Base-by-base conservation (phyloP, 2,329 filamentous ascomycete species). In the Aspergillus sp. region DNA sequence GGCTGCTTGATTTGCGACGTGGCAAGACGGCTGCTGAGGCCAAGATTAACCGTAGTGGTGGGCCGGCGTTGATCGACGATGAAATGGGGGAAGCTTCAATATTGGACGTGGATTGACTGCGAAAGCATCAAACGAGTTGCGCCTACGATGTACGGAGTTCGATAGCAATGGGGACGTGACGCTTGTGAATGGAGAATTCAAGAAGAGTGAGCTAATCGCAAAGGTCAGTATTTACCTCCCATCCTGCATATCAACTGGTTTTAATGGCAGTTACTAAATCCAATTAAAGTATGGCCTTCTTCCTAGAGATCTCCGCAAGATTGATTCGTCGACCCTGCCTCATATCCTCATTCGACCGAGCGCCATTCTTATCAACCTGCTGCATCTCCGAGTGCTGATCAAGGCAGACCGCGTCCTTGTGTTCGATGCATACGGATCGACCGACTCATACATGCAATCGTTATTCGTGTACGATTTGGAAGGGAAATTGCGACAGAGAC, bases 401-500 rank as follows among this genome's bases (percentile, higher is more conserved):
- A 96, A 96, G 71, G 82, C 90, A 51, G 88, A 98, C 61, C 86
- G 90, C 26, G 90, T 98, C 6, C 80, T 98, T 26, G 84, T 98
- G 5, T 97, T 98, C 64, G 93, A 97, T 60, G 88, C 93, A 10
- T 97, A 95, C 67, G 93, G 93, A 28, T 93, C 89, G 33, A 90
- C 89, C 47, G 89, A 94, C 55, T 94, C 90, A 0, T 95, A 96
- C 60, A 90, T 91, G 29, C 93, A 97, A 65, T 95, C 90, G 4
- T 82, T 93, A 10, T 98, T 98, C 71, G 95, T 98, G 82, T 96
- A 97, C 68, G 93, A 97, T 61, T 73, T 98, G 13, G 90, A 97
- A 65, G 88, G 88, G 9, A 95, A 95, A 63, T 74, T 98, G 36
- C 85, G 88, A 50, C 89, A 95, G 61, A 91, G 90, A n/a, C 69